phyloP scores from a whole-genome alignment of 2,329 filamentous ascomycete genomes.

The Truncatella angustata region DNA sequence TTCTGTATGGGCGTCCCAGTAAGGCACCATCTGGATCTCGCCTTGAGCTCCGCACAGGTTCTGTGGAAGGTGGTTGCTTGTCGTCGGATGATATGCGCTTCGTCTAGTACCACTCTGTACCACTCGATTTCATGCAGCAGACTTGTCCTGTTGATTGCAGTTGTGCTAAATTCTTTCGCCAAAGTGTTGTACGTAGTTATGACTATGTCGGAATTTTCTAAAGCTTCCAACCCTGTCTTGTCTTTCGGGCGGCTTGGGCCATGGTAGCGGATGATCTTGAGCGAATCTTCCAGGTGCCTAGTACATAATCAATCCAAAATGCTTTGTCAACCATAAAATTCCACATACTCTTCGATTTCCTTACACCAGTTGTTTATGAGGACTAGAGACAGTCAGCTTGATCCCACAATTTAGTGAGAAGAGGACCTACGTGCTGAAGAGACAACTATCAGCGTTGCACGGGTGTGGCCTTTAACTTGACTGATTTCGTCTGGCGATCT shows the following conservation, averaged over 20 bases:
- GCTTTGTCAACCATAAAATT: background rate
- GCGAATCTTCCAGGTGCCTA: slow-evolving; percentile 30
- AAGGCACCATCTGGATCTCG: slow-evolving; percentile 50
- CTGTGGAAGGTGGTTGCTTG: slow-evolving; percentile 41
- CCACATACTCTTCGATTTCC: slow-evolving; percentile 35
- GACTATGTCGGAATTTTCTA: slow-evolving; percentile 38
- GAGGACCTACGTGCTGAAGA: slow-evolving; percentile 38
- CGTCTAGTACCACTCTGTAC: slow-evolving; percentile 42
- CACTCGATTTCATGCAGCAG: slow-evolving; percentile 35
- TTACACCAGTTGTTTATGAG: slow-evolving; percentile 38
- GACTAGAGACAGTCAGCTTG: slow-evolving; percentile 24
- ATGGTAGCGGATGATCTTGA: slow-evolving; percentile 36
- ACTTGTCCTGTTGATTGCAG: slow-evolving; percentile 11
- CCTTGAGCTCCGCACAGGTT: slow-evolving; percentile 38
- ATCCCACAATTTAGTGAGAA: background rate
- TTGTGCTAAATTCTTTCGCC: slow-evolving; percentile 28
- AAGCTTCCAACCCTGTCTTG: slow-evolving; percentile 9
- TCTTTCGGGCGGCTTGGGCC: slow-evolving; percentile 28
- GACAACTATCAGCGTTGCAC: slow-evolving; percentile 43
- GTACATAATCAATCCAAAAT: background rate
- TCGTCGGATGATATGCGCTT: slow-evolving; percentile 52
- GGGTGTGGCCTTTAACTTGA: slow-evolving; percentile 22
- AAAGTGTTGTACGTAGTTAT: slow-evolving; percentile 48
- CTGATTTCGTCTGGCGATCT: slow-evolving; percentile 14
- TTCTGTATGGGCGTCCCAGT: slow-evolving; percentile 56